Percentiles rank a stretch among this genome's conserved stretches.
Conservation (phyloP, 768 basidiomycete species). For the Boletus patriciae region DNA sequence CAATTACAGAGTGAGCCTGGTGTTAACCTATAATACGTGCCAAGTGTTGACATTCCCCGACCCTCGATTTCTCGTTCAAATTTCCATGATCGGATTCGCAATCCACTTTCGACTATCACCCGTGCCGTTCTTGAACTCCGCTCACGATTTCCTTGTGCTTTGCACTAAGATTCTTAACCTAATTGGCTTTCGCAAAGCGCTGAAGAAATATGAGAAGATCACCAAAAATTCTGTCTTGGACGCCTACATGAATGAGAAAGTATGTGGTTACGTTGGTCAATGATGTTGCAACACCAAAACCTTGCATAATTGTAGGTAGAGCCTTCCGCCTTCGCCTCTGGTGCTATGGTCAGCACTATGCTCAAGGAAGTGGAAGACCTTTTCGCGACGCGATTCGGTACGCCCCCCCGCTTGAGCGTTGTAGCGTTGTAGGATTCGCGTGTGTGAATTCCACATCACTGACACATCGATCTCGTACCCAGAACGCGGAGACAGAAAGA, state of each 20-base stretch:
- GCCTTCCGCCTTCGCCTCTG: constrained; percentile 64
- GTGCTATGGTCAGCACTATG: constrained; percentile 60
- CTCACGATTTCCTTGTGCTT: neutral
- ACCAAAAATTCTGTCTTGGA: constrained; percentile 73
- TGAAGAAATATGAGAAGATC: constrained; percentile 84
- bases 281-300: neutral
- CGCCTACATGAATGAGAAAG: constrained; percentile 82
- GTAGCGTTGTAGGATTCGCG: neutral
- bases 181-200: constrained; percentile 82
- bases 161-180: constrained; percentile 71
- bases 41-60: neutral
- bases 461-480: neutral
- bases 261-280: constrained; percentile 21
- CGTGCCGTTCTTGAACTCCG: too few species aligned
- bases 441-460: neutral
- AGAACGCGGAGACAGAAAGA: constrained; percentile 75
- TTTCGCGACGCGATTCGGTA: constrained; percentile 77
- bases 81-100: too few species aligned
- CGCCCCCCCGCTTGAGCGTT: constrained; percentile 20
- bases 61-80: neutral
- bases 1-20: constrained; percentile 69
- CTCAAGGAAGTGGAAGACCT: constrained; percentile 72
- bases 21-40: neutral
- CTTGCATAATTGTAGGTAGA: constrained; percentile 50
- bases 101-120: too few species aligned